Conservation (phyloP, 1,284 basidiomycete species). For the Pseudozyma sp. region DNA sequence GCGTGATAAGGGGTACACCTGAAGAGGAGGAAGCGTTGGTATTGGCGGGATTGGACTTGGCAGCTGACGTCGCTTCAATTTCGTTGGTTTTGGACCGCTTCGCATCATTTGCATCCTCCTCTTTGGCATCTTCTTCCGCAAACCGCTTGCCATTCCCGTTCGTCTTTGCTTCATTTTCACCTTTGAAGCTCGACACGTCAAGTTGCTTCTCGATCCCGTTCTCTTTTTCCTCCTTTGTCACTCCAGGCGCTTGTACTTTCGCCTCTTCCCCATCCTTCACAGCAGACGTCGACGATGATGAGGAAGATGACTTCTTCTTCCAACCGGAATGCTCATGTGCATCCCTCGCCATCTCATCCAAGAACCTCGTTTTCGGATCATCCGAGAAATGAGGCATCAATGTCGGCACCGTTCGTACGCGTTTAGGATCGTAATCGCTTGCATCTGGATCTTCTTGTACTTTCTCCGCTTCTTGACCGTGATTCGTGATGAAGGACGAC, state of each 20-base stretch:
- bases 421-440: constrained; percentile 25
- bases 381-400: constrained; percentile 67
- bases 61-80: not conserved
- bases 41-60: not conserved
- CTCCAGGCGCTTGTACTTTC: not conserved
- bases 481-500: constrained; percentile 20
- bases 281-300: not conserved
- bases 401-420: constrained; percentile 52
- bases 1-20: constrained; percentile 28
- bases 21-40: not conserved
- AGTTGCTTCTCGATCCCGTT: constrained; percentile 10
- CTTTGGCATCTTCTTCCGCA: not conserved
- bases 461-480: not conserved
- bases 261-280: not conserved
- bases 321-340: constrained; percentile 62
- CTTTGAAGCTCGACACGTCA: constrained; percentile 4
- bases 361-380: constrained; percentile 67
- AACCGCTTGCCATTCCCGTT: not conserved
- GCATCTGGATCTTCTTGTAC: constrained; percentile 15
- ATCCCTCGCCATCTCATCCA: constrained; percentile 62
- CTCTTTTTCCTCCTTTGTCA: constrained; percentile 20
- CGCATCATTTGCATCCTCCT: not conserved
- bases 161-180: not conserved
- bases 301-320: constrained; percentile 24
- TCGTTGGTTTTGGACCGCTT: constrained; percentile 22